Evolutionary conservation across 768 basidiomycete species (phyloP).

Genomic region (Serendipita sp.): DNA sequence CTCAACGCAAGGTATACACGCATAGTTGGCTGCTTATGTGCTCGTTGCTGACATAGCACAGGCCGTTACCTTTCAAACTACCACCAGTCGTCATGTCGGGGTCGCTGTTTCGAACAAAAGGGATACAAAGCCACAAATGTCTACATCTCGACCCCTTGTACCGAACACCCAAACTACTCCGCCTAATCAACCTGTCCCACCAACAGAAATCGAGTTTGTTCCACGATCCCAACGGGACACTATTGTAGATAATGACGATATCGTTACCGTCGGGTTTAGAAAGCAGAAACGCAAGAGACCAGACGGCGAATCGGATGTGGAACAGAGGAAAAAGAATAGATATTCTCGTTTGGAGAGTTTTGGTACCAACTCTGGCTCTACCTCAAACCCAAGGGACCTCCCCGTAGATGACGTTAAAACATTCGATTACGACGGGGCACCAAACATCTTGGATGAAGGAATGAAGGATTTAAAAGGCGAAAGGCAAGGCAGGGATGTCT

Average conservation of each 20-base stretch:
- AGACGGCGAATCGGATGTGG: slow-evolving; percentile 22
- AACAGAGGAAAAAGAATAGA: not conserved
- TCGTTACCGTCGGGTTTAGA: slow-evolving; percentile 55
- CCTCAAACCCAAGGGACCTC: slow-evolving; percentile 7
- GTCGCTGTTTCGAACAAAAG: not conserved
- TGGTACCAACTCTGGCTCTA: slow-evolving; percentile 5
- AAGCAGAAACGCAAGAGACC: slow-evolving; percentile 46
- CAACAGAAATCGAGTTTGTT: slow-evolving; percentile 64
- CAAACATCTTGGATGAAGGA: slow-evolving; percentile 56
- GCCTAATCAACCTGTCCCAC: slow-evolving; percentile 9
- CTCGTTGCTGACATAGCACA: slow-evolving; percentile 9
- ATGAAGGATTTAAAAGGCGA: slow-evolving; percentile 21
- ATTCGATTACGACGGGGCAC: slow-evolving; percentile 54
- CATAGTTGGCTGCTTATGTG: slow-evolving; percentile 14
- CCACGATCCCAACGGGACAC: slow-evolving; percentile 42
- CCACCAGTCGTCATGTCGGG: not conserved
- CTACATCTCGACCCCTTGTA: slow-evolving; percentile 2
- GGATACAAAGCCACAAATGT: not conserved
- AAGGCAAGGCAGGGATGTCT: slow-evolving; percentile 29
- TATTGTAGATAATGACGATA: slow-evolving; percentile 30
- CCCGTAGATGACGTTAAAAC: slow-evolving; percentile 21
- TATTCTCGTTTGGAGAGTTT: not conserved
- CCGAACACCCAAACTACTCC: slow-evolving; percentile 5
- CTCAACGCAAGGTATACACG: not conserved
- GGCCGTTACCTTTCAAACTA: slow-evolving; percentile 33